Base-by-base conservation (phyloP, 306 rosid species). In the Abrus pulchellus region DNA sequence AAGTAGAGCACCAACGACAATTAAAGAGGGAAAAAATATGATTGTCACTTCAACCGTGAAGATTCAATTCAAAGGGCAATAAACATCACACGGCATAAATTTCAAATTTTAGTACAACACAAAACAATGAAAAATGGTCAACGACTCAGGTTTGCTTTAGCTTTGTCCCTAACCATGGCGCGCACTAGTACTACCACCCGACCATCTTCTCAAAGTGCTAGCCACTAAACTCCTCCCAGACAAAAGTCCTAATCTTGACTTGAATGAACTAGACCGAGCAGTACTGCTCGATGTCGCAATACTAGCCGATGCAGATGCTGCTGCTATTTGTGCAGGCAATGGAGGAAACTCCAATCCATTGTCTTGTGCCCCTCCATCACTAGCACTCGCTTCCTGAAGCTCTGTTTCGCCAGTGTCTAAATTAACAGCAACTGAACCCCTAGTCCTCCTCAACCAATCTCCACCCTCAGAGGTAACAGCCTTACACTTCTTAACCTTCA, bases 401-500 rank as follows among this genome's bases (percentile, higher is more conserved):
- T 91, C 98, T 7, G 89, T 50, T 69, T 92, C 97, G 5, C 90
- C 91, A 0, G 88, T 85, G 82, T 96, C 99, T 62, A 96, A 87
- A 85, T 88, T 96, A 86, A 96, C 98, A 2, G 97, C 91, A 83
- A 96, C 65, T 5, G 90, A 79, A 34, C 75, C 97, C 81, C 99
- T 86, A 53, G 80, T 83, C 6, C 67, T 74, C 78, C 92, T 92
- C 90, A 96, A 89, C 84, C 87, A 89, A 72, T 92, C 98, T 0
- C 94, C 99, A 47, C 98, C 98, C 32, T 93, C 91, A 0, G 83
- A 57, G 0, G 99, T 96, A 20, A 96, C 99, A 53, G 85, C 86
- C 33, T 93, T 92, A 61, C 99, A 96, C 83, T 96, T 96, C 90
- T 93, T 96, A 30, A 96, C 91, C 90, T 96, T 96, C 81, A 96